A percentile compares a stretch with the other conserved stretches of the same genome.
Evolutionary conservation across 2,329 filamentous ascomycete genomes (phyloP).

Genomic region (Hypoxylon sp.): DNA sequence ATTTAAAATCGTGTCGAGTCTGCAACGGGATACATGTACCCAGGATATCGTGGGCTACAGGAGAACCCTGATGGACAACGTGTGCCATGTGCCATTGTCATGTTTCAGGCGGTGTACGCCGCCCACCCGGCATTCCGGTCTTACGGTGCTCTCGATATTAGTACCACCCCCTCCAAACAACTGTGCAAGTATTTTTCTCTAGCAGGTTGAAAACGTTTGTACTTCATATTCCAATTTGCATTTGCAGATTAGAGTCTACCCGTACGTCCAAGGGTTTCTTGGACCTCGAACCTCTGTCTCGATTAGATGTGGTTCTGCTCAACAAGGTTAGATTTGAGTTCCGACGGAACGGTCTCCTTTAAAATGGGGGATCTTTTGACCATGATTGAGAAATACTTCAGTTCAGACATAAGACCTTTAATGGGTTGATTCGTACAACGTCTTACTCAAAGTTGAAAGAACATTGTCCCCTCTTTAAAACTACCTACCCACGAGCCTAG

Average conservation of each 20-base stretch:
- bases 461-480: too few relatives aligned
- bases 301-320: not conserved
- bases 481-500: not conserved
- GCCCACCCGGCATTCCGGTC: slow-evolving; percentile 6
- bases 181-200: not conserved
- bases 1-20: slow-evolving; percentile 10
- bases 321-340: too few relatives aligned
- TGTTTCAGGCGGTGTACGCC: slow-evolving; percentile 36
- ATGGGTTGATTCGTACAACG: too few relatives aligned
- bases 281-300: not conserved
- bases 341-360: too few relatives aligned
- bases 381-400: too few relatives aligned
- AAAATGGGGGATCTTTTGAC: too few relatives aligned
- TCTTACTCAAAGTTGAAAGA: too few relatives aligned
- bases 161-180: not conserved
- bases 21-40: slow-evolving; percentile 3
- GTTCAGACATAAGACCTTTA: too few relatives aligned
- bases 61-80: slow-evolving; percentile 40
- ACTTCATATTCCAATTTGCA: not conserved
- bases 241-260: not conserved
- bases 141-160: not conserved
- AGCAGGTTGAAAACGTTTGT: not conserved
- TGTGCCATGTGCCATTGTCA: slow-evolving; percentile 16
- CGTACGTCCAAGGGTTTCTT: too few relatives aligned
- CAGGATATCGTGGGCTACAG: slow-evolving; percentile 16